Conservation (phyloP, 495 filamentous ascomycete genomes). For the Sphaerosporella brunnea region DNA sequence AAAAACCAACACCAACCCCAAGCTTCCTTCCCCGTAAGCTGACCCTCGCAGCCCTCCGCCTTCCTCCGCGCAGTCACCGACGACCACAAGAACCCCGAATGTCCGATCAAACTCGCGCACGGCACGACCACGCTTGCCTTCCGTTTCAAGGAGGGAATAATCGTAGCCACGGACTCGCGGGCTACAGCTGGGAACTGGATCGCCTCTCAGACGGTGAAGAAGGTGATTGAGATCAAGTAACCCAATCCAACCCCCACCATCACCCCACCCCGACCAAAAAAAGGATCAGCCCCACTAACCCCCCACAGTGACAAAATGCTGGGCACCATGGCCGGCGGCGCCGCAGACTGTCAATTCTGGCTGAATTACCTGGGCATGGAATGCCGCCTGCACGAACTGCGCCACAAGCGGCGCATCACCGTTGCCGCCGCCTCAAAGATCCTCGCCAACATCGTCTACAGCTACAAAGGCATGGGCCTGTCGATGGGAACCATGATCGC, state of each 20-base stretch:
- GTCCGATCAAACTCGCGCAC: conserved; percentile 97
- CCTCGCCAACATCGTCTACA: conserved; percentile 91
- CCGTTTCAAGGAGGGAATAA: conserved; percentile 92
- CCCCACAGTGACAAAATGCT: conserved; percentile 41
- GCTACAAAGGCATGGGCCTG: conserved; percentile 93
- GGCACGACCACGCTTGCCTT: conserved; percentile 98
- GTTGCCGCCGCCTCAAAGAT: conserved; percentile 97
- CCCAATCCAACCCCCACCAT: too few relatives aligned
- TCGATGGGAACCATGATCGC: conserved; percentile 99
- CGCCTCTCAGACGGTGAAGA: conserved; percentile 97
- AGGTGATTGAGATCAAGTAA: conserved; percentile 93
- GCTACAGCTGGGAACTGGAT: conserved; percentile 97
- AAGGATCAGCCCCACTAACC: too few relatives aligned
- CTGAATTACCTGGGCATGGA: conserved; percentile 96
- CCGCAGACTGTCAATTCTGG: conserved; percentile 99
- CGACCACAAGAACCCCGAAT: conserved; percentile 87
- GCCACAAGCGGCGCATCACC: conserved; percentile 94
- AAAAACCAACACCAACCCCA: neutral
- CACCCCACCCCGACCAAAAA: neutral
- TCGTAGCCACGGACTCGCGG: conserved; percentile 92
- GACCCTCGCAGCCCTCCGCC: conserved; percentile 32
- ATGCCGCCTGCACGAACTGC: conserved; percentile 95
- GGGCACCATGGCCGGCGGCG: conserved; percentile 96
- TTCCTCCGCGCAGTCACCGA: conserved; percentile 96
- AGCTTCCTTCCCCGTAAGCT: neutral